Base-by-base conservation (phyloP, 2,329 filamentous ascomycete genomes). In the Harringtonia aguacate region DNA sequence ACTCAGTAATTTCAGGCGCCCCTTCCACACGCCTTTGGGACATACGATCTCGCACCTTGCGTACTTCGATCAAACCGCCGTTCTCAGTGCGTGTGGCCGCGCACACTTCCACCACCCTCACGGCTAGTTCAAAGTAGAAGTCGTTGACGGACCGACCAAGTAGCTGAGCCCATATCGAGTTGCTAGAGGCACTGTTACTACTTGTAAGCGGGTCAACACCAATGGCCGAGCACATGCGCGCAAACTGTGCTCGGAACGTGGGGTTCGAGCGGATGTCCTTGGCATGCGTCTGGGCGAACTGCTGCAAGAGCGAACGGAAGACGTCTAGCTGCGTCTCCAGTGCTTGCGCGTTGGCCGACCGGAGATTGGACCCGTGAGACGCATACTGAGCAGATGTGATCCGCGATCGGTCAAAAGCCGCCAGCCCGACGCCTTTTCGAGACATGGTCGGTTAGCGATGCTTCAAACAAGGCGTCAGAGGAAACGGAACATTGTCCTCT, bases 71-170 rank as follows among this genome's bases (percentile, higher is more conserved):
- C 55, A 98, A 69, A 0, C 92, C 92, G 8, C 92, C 92, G 60
- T 98, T 98, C 64, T 95, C 90, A 4, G 77, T 78, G 42, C 92
- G 73, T 36, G 88, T 95, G 42, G 82, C 79, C 7, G 87, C 74
- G 59, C 92, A 98, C 8, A 95, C 79, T 62, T 97, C 90, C 7
- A 98, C 92, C 1, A 97, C 85, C 40, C 86, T 76, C n/a, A 97
- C 90, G 2, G 88, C 92, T 37, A 98, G 78, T 68, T 94, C 90
- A 62, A 97, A 97, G 67, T 97, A 98, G 60, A 98, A 98, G 62
- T 98, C 92, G 60, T 95, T 94, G 53, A 98, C 89, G 55, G 81
- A 88, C 47, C 84, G 79, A 27, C 92, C 92, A 18, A 97, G 73
- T 50, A 97, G 77, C 67, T 95, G 89, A 9, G 87, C 84, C 90